A percentile compares a stretch with the other conserved stretches of the same genome.
Evolutionary conservation across 495 filamentous ascomycete genomes (phyloP).

Genomic region (Penicillium manginii): DNA sequence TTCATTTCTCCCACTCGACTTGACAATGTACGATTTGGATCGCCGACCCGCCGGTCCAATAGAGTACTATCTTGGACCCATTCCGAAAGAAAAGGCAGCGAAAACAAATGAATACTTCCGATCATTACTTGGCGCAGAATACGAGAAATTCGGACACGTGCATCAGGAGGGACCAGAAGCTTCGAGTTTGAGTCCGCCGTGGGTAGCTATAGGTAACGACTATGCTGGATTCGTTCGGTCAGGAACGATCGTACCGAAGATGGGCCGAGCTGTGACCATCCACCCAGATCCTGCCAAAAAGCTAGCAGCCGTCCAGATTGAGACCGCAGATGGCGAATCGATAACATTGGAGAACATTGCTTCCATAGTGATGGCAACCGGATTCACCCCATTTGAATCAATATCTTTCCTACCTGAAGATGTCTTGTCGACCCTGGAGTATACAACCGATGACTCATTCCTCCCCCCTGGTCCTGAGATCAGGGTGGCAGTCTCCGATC

Average conservation of each 20-base stretch:
- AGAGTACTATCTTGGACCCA: slow-evolving; percentile 60
- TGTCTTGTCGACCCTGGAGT: slow-evolving; percentile 59
- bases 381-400: slow-evolving; percentile 66
- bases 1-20: slow-evolving; percentile 75
- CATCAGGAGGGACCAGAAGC: slow-evolving; percentile 18
- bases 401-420: slow-evolving; percentile 62
- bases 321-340: slow-evolving; percentile 28
- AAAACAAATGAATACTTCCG: slow-evolving; percentile 57
- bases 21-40: slow-evolving; percentile 71
- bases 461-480: slow-evolving; percentile 73
- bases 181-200: slow-evolving; percentile 53
- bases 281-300: slow-evolving; percentile 26
- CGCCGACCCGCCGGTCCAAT: slow-evolving; percentile 60
- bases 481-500: slow-evolving; percentile 66
- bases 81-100: slow-evolving; percentile 56
- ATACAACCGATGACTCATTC: slow-evolving; percentile 56
- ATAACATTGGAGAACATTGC: slow-evolving; percentile 57
- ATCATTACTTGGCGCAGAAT: slow-evolving; percentile 63
- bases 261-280: slow-evolving; percentile 38
- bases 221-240: slow-evolving; percentile 74
- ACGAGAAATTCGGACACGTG: slow-evolving; percentile 41
- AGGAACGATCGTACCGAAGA: slow-evolving; percentile 54
- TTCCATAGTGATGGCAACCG: slow-evolving; percentile 74
- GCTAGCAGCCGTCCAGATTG: slow-evolving; percentile 35
- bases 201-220: slow-evolving; percentile 68